These are phyloP conservation scores for Melastoma candidum DNA, from an alignment of 441 rosid genomes.

Conservation along the genomic window DNA sequence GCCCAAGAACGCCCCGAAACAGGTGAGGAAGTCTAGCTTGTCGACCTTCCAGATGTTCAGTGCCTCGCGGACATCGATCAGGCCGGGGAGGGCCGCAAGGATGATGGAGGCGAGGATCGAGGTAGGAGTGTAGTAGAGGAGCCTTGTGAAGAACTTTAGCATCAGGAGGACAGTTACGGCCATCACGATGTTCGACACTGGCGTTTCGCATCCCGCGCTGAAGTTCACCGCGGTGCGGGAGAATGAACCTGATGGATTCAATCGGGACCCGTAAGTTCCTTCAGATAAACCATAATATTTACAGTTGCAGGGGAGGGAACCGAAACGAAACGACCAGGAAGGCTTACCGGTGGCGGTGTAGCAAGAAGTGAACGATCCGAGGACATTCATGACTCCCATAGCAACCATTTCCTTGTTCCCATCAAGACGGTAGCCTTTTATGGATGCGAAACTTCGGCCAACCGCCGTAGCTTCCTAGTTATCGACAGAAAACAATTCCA, in stretches of 20 bases:
- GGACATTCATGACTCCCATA: constrained; percentile 67
- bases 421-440: constrained; percentile 69
- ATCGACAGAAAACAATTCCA: background rate
- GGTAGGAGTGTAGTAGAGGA: constrained; percentile 65
- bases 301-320: background rate
- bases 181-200: constrained; percentile 79
- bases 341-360: constrained; percentile 75
- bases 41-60: constrained; percentile 69
- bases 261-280: background rate
- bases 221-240: constrained; percentile 86
- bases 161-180: constrained; percentile 58
- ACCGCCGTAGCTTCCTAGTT: constrained; percentile 83
- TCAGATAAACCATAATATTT: background rate
- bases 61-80: constrained; percentile 50
- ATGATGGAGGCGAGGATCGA: constrained; percentile 79
- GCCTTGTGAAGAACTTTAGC: constrained; percentile 48
- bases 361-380: constrained; percentile 81
- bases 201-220: constrained; percentile 74
- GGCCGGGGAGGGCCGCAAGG: constrained; percentile 75
- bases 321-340: background rate
- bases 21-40: constrained; percentile 79
- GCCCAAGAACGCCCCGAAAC: constrained; percentile 74
- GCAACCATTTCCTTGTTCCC: constrained; percentile 95
- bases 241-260: constrained; percentile 53
- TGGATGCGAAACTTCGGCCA: constrained; percentile 68